These are phyloP conservation scores for Teunomyces stri DNA, from an alignment of 805 yeast genomes.

Conservation along the genomic window DNA sequence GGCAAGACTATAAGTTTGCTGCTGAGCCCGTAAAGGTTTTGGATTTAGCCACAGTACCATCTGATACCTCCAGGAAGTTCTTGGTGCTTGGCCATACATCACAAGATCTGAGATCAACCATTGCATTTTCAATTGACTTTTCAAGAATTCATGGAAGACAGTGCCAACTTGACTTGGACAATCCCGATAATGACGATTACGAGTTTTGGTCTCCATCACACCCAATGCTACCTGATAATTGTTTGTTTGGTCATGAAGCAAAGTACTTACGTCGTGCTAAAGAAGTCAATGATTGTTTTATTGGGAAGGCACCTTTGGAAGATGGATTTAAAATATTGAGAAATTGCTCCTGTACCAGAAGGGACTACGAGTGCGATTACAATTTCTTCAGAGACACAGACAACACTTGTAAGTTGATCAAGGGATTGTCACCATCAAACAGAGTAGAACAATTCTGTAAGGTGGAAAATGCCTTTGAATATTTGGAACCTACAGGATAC, in stretches of 20 bases:
- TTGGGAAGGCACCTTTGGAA: slow-evolving; percentile 57
- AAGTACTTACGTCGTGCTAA: slow-evolving; percentile 38
- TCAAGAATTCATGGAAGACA: slow-evolving; percentile 34
- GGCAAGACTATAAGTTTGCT: slow-evolving; percentile 66
- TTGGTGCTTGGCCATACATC: slow-evolving; percentile 50
- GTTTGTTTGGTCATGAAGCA: slow-evolving; percentile 45
- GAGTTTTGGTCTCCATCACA: slow-evolving; percentile 44
- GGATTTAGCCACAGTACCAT: slow-evolving; percentile 87
- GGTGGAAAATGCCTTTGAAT: slow-evolving; percentile 57
- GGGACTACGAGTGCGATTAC: slow-evolving; percentile 92
- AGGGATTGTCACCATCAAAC: slow-evolving; percentile 68
- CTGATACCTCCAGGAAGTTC: slow-evolving; percentile 83
- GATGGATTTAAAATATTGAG: slow-evolving; percentile 55
- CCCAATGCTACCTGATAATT: slow-evolving; percentile 33
- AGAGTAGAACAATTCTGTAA: slow-evolving; percentile 57
- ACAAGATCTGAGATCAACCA: slow-evolving; percentile 41
- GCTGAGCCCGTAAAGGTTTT: slow-evolving; percentile 52
- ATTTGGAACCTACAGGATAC: slow-evolving; percentile 89
- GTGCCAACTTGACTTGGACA: slow-evolving; percentile 42
- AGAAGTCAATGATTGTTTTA: slow-evolving; percentile 62
- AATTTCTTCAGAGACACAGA: slow-evolving; percentile 68
- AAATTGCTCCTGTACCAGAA: slow-evolving; percentile 81
- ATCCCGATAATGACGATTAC: slow-evolving; percentile 39
- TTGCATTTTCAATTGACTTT: slow-evolving; percentile 40
- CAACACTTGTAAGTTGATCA: slow-evolving; percentile 83